Evolutionary conservation across 192 early-diverging fungal species (phyloP).

Genomic region (Coemansia asiatica): DNA sequence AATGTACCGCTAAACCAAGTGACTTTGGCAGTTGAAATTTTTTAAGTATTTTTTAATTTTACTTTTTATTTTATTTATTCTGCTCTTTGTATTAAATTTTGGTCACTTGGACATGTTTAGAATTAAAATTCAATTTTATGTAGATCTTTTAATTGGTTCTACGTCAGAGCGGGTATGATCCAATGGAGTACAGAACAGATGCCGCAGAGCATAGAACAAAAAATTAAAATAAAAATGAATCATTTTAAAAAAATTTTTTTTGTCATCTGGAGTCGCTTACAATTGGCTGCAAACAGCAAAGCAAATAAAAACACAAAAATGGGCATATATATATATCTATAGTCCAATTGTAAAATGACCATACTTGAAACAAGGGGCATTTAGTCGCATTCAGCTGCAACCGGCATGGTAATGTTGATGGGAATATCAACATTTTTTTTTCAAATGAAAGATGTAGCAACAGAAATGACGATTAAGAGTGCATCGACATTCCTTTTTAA

Average conservation of each 20-base stretch:
- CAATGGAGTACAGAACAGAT: background rate
- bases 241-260: too few relatives aligned
- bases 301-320: background rate
- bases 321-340: too few relatives aligned
- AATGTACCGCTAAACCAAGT: background rate
- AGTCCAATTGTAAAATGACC: background rate
- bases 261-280: too few relatives aligned
- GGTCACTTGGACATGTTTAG: background rate
- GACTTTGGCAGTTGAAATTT: background rate
- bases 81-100: background rate
- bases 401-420: background rate
- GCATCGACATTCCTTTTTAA: background rate
- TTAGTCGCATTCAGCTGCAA: background rate
- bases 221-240: background rate
- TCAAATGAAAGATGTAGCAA: background rate
- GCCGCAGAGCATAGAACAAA: background rate
- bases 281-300: too few relatives aligned
- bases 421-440: background rate
- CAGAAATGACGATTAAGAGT: background rate
- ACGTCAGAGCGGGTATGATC: background rate
- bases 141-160: background rate
- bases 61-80: background rate
- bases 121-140: background rate
- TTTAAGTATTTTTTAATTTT: too few relatives aligned
- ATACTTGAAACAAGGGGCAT: background rate